Conservation (phyloP, 495 filamentous ascomycete species). For the Talaromyces stipitatus region DNA sequence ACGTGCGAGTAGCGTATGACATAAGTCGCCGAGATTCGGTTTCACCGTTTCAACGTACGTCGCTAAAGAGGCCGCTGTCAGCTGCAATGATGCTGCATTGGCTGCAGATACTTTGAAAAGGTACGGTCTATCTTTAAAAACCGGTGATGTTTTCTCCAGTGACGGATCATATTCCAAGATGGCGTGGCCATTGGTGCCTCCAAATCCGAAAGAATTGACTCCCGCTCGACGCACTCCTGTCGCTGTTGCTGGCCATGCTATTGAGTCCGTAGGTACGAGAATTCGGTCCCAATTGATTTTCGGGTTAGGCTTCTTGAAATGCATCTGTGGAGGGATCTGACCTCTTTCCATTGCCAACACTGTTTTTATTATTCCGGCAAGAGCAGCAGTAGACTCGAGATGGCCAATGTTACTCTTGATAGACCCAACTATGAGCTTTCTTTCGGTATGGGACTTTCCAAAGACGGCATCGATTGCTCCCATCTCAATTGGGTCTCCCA, state of each 20-base stretch:
- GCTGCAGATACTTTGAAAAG: slow-evolving; percentile 7
- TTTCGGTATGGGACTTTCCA: slow-evolving; percentile 25
- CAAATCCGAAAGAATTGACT: slow-evolving; percentile 14
- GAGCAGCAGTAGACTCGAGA: slow-evolving; percentile 36
- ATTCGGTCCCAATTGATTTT: slow-evolving; percentile 10
- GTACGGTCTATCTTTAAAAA: not conserved
- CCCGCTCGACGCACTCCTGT: slow-evolving; percentile 9
- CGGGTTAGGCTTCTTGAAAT: slow-evolving; percentile 13
- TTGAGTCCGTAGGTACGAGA: slow-evolving; percentile 1
- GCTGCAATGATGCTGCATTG: not conserved
- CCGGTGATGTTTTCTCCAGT: not conserved
- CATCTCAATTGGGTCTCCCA: slow-evolving; percentile 5
- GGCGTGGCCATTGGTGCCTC: slow-evolving; percentile 14
- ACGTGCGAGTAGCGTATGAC: slow-evolving; percentile 4
- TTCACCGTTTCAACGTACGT: not conserved
- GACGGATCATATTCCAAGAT: slow-evolving; percentile 4
- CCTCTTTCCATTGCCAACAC: slow-evolving; percentile 34
- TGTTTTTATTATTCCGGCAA: slow-evolving; percentile 48
- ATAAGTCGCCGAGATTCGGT: slow-evolving; percentile 1
- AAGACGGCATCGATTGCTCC: slow-evolving; percentile 10
- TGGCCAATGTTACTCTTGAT: slow-evolving; percentile 40
- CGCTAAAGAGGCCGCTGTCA: not conserved
- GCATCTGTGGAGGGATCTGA: slow-evolving; percentile 31
- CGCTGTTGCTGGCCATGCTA: slow-evolving; percentile 6
- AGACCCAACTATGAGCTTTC: slow-evolving; percentile 23